Conservation (phyloP, 371 early-diverging fungal species). For the Funneliformis caledonium region DNA sequence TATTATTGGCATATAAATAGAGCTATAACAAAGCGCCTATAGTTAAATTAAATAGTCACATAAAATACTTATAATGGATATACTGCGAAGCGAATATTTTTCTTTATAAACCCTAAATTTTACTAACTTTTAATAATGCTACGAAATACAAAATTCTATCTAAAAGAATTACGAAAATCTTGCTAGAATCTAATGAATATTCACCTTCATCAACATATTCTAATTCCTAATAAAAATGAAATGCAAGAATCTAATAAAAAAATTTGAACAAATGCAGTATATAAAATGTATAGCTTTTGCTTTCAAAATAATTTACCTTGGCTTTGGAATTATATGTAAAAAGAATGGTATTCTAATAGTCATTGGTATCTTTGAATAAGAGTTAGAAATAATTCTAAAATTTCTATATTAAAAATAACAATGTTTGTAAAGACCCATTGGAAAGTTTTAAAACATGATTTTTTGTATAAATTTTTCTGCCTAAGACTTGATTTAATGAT, state of each 20-base stretch:
- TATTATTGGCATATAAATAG: slow-evolving; percentile 9
- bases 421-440: too few species aligned
- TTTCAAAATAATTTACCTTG: too few species aligned
- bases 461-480: too few species aligned
- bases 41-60: neutral
- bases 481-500: too few species aligned
- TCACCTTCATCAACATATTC: neutral
- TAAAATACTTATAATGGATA: neutral
- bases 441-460: too few species aligned
- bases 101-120: neutral
- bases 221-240: neutral
- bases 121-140: neutral
- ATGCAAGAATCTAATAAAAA: neutral
- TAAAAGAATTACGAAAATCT: too few species aligned
- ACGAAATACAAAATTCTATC: neutral
- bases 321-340: too few species aligned
- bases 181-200: neutral
- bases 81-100: neutral
- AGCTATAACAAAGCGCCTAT: neutral
- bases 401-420: too few species aligned
- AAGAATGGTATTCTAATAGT: too few species aligned
- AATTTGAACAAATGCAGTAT: neutral
- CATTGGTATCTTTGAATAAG: too few species aligned
- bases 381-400: too few species aligned
- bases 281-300: neutral